These are phyloP conservation scores for Fusarium sp. DNA, from an alignment of 2,329 filamentous ascomycete genomes.

Conservation along the genomic window DNA sequence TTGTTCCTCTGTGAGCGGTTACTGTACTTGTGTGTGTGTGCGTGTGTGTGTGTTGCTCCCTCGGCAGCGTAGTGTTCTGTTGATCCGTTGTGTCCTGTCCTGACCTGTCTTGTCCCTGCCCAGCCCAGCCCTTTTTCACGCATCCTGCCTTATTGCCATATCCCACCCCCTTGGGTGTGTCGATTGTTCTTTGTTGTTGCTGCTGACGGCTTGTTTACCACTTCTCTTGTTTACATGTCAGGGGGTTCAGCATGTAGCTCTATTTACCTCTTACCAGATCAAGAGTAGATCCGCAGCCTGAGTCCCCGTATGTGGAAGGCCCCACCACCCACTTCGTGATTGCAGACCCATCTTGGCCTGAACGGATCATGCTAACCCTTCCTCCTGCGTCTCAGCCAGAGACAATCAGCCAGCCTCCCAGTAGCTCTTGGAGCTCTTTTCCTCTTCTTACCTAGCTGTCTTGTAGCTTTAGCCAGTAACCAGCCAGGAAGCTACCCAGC, in stretches of 20 bases:
- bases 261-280: slow-evolving; percentile 42
- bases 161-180: slow-evolving; percentile 38
- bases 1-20: slow-evolving; percentile 16
- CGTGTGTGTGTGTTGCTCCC: slow-evolving; percentile 31
- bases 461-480: slow-evolving; percentile 40
- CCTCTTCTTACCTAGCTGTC: slow-evolving; percentile 28
- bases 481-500: slow-evolving; percentile 22
- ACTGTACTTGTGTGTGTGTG: slow-evolving; percentile 29
- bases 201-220: slow-evolving; percentile 32
- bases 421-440: slow-evolving; percentile 41
- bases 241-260: slow-evolving; percentile 23
- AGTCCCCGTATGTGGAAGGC: slow-evolving; percentile 23
- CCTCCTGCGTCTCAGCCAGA: slow-evolving; percentile 43
- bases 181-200: slow-evolving; percentile 37
- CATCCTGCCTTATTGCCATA: slow-evolving; percentile 17
- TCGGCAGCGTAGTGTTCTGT: slow-evolving; percentile 36
- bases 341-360: slow-evolving; percentile 24
- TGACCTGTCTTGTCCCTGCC: slow-evolving; percentile 19
- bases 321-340: slow-evolving; percentile 23
- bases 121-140: slow-evolving; percentile 26
- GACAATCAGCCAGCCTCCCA: slow-evolving; percentile 28
- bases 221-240: slow-evolving; percentile 43
- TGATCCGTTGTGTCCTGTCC: slow-evolving; percentile 30
- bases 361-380: slow-evolving; percentile 35
- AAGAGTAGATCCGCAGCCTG: slow-evolving; percentile 24